Base-by-base conservation (phyloP, 2,329 filamentous ascomycete genomes). In the Colletotrichum sp. region DNA sequence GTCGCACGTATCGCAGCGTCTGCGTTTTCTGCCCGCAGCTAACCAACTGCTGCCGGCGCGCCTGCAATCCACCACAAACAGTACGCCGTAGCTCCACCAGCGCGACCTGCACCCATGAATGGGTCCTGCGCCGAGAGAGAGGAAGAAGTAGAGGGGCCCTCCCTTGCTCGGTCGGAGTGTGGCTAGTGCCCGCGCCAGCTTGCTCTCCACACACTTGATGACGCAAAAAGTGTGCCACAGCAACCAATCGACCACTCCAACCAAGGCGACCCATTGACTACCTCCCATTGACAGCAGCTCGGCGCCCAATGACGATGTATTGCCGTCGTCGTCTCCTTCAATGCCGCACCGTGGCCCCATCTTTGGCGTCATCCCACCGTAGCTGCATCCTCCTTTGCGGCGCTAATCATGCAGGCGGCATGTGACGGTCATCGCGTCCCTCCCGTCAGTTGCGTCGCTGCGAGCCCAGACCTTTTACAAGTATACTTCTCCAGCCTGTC, bases 181-280 rank as follows among this genome's bases (percentile, higher is more conserved):
- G 77, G 77, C 77, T 78, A 78, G 76, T 78, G 72, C 64, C 30
- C 65, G 34, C 60, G 36, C 71, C 68, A 65, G 70, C 74, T 76
- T 74, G 57, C 72, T 68, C 76, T 73, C 75, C 69, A n/a, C 34
- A 64, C 34, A 68, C 39, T 32, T 68, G 75, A 78, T 78, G 77
- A 78, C 77, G 77, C 77, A 78, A 76, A 76, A 74, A 62, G 36
- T 78, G 72, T 73, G 68, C 75, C 75, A 78, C 77, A 78, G 75
- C 75, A 78, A 70, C 76, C 70, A 77, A 77, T 75, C 75, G 60
- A 62, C 49, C 26, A 64, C 13, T 15, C 55, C 21, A 18, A 26
- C 55, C 26, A 59, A 21, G 15, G 28, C 30, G 72, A 76, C 74
- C 64, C 59, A 26, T 68, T n/a, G 64, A 60, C 59, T 76, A 68